Evolutionary conservation across 2,329 filamentous ascomycete genomes (phyloP), one percentile per base, ranked within the genome.

Genomic region (Fusarium equiseti): DNA sequence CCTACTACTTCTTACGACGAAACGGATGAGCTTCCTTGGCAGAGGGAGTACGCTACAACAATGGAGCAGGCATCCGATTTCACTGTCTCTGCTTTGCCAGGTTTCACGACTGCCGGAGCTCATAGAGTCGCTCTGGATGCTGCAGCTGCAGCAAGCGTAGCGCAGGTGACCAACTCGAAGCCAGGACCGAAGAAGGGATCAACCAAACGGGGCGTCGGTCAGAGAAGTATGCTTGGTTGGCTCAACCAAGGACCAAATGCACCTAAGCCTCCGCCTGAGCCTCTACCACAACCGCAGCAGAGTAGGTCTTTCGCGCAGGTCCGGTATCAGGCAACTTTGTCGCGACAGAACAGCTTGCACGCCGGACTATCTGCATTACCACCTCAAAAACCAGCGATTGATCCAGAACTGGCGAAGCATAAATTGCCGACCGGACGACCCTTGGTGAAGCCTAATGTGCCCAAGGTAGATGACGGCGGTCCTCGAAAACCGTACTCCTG

Each of bases 21-120:
- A 12, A 45, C 50, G 1, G 69, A 71, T 4, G 77, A 81, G 72
- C 69, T 81, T 61, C 74, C 74, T 29, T 83, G 83, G 81, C 73
- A 81, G 54, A 80, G 81, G 10, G 82, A 81, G 52, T 87, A 89
- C 62, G 73, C 80, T 7, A 91, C 89, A 8, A 92, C 89, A 1
- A 91, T 92, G 88, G 86, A 88, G 48, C 82, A 84, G 57, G 80
- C 85, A 0, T 79, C 84, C 0, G 84, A 80, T 0, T 92, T 92
- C 64, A 91, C 89, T 0, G 84, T 90, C 56, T 83, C 87, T 8
- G 82, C 84, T 29, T 79, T 87, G 11, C 81, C 86, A 0, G 89
- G 88, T 0, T 92, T 93, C 69, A 88, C 87, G n/a, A 88, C 87
- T 12, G 88, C 89, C 4, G 84, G 85, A 12, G 81, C 85, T 22